Base-by-base conservation (phyloP, 2,329 filamentous ascomycete genomes). In the Nigrospora sphaerica region DNA sequence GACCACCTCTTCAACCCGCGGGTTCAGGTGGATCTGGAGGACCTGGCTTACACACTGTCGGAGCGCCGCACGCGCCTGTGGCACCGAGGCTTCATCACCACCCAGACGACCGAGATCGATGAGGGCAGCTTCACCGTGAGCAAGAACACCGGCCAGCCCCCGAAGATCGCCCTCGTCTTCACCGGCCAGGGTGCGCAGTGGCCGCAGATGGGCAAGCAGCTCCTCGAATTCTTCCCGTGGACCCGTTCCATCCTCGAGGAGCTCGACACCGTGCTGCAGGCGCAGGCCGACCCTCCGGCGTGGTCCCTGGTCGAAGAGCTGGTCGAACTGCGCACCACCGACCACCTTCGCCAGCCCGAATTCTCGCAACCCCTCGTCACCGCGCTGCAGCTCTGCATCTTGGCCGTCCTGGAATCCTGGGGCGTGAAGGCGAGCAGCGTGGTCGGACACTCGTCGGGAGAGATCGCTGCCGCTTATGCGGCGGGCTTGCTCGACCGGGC, bases 41-140 rank as follows among this genome's bases (percentile, higher is more conserved):
- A 63, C 36, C 17, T 65, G 5, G 55, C 59, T 0, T 64, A 57
- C 12, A 66, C 63, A 0, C 52, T 66, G 1, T 55, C 54, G 0
- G 54, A 61, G 32, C 42, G 56, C 1, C 50, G 61, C 1, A 51
- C 46, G 2, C 23, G 39, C 0, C 52, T 52, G 12, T 59, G 34
- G 7, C 48, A 59, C 40, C 45, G 59, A 1, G 58, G 51, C 0
- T 65, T 56, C 40, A 18, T 56, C 4, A 54, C 48, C 0, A 54
- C 52, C 0, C 31, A 39, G 3, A 48, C 18, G 3, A 43, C 40
- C 2, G 46, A 48, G 0, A 42, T 50, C 12, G 43, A 48, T n/a
- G 31, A 28, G 6, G 36, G 31, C 6, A 28, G 32, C 9, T 44
- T 43, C n/a, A 11, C 12, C 10, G 5, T 17, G 0, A 23, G 13